These are phyloP conservation scores for Globisporangium emineosum DNA, from an alignment of 352 stramenopile species.

Conservation along the genomic window DNA sequence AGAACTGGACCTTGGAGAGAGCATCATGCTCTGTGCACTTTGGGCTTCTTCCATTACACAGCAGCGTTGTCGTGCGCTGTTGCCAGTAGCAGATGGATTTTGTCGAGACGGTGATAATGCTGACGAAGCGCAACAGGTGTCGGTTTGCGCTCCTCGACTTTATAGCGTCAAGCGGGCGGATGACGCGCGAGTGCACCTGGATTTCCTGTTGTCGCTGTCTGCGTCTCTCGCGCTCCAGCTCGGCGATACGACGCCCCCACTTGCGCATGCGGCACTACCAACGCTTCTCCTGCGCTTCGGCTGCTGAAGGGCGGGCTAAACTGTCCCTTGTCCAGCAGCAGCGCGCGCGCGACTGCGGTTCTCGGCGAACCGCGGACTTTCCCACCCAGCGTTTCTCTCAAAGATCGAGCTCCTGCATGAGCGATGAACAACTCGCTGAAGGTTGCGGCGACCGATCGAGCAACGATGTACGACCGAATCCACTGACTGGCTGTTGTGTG, in stretches of 20 bases:
- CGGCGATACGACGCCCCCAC: not conserved
- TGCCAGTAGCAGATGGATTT: not conserved
- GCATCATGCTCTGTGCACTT: no score
- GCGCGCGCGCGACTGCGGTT: not conserved
- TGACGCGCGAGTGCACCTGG: not conserved
- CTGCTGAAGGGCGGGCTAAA: not conserved
- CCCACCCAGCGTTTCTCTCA: no score
- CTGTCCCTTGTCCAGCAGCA: not conserved
- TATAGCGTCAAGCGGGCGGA: not conserved
- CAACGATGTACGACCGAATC: no score
- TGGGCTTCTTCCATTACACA: not conserved
- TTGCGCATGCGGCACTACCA: not conserved
- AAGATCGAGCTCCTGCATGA: no score
- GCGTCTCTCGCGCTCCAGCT: not conserved
- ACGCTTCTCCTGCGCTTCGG: not conserved
- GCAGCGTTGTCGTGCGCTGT: not conserved
- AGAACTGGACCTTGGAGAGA: no score
- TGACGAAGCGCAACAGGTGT: not conserved
- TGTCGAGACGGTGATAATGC: not conserved
- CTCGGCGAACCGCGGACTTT: not conserved
- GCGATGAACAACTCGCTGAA: no score
- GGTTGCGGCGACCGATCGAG: no score
- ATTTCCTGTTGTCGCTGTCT: not conserved
- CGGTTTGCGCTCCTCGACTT: not conserved
- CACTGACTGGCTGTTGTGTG: no score